phyloP scores from a whole-genome alignment of 2,329 filamentous ascomycete genomes.

The Cephalotrichum gorgonifer region DNA sequence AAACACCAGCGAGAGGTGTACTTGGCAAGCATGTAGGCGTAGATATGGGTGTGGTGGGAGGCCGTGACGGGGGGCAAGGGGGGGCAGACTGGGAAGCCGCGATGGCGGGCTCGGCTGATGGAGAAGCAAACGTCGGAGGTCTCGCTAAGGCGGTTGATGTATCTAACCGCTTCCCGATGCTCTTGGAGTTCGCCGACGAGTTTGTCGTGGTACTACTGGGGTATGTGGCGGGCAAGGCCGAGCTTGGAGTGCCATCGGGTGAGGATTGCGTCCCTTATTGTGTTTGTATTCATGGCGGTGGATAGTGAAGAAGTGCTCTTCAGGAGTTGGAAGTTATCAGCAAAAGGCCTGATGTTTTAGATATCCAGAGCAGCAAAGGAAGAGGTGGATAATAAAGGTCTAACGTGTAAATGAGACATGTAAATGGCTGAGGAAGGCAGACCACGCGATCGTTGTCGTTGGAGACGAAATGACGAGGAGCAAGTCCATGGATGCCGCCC shows the following conservation, averaged over 20 bases:
- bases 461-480: conserved; percentile 35
- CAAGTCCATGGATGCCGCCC: conserved; percentile 36
- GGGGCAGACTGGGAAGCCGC: conserved; percentile 21
- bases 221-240: conserved; percentile 19
- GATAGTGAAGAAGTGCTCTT: no score
- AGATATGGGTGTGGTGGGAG: conserved; percentile 15
- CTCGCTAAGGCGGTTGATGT: conserved; percentile 26
- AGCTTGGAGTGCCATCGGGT: conserved; percentile 10
- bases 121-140: conserved; percentile 31
- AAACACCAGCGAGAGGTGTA: conserved; percentile 30
- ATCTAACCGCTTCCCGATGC: conserved; percentile 17
- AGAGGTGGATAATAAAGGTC: no score
- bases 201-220: conserved; percentile 26
- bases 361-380: no score
- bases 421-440: conserved; percentile 38
- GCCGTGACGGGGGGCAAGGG: conserved; percentile 14
- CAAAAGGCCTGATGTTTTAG: no score
- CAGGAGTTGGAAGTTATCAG: no score
- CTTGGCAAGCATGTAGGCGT: conserved; percentile 32
- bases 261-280: background rate
- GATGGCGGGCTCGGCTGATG: conserved; percentile 25
- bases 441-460: conserved; percentile 45
- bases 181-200: conserved; percentile 27
- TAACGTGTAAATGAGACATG: no score
- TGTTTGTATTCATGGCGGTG: background rate